Conservation (phyloP, 257 asterid genomes). For the Jasminum sambac region DNA sequence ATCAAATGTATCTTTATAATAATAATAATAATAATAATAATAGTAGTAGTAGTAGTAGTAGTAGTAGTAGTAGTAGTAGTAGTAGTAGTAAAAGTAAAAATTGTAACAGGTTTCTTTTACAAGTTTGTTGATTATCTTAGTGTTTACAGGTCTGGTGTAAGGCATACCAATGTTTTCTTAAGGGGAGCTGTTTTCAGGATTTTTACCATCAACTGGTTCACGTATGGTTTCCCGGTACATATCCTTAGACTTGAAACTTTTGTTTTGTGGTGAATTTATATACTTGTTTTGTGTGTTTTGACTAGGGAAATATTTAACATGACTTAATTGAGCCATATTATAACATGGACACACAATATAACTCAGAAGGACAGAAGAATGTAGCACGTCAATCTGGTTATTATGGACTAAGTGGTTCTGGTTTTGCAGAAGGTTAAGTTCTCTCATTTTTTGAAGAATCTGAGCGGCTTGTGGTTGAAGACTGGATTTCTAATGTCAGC, state of each 20-base stretch:
- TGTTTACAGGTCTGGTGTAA: slow-evolving; percentile 84
- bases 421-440: not conserved
- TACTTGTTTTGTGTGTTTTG: not conserved
- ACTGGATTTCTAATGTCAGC: not conserved
- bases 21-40: too few species aligned
- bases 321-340: not conserved
- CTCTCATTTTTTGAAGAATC: not conserved
- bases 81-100: too few species aligned
- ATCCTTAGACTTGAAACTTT: slow-evolving; percentile 20
- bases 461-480: not conserved
- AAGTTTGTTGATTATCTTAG: slow-evolving; percentile 16
- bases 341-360: not conserved
- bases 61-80: too few species aligned
- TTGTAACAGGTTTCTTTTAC: slow-evolving; percentile 2
- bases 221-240: slow-evolving; percentile 96
- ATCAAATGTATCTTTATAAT: not conserved
- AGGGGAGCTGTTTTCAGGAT: slow-evolving; percentile 80
- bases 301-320: not conserved
- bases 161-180: slow-evolving; percentile 89
- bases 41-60: too few species aligned
- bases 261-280: slow-evolving; percentile 11
- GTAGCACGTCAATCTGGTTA: not conserved
- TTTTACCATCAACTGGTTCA: slow-evolving; percentile 97
- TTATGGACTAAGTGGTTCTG: not conserved
- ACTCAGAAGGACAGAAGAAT: not conserved